Evolutionary conservation across 495 filamentous ascomycete genomes (phyloP), one percentile per base, ranked within the genome.

Genomic region (Aspergillus mulundensis): DNA sequence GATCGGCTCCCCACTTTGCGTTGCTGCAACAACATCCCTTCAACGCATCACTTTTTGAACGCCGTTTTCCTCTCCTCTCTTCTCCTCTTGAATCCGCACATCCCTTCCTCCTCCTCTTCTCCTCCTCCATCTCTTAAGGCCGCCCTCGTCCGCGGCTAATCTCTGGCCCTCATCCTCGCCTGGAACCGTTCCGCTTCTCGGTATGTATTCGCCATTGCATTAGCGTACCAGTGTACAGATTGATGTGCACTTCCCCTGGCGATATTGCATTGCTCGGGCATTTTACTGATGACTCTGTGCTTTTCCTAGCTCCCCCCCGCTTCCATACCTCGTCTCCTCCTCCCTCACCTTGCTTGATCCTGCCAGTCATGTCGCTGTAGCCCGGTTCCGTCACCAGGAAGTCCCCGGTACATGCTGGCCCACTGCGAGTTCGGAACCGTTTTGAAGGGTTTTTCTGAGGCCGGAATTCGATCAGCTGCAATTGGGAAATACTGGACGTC

Each of bases 1-100:
- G 71, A 76, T 74, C 69, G 39, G 39, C 71, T 74, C 72, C 74
- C 71, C 74, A 73, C 72, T 71, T 61, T 67, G 65, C 74, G 74
- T 77, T 77, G 74, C 74, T 77, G 74, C 74, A 77, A 77, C 74
- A 77, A 72, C 70, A 73, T 74, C 71, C 71, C 72, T 77, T 75
- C 74, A 77, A 36, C 32, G 74, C 74, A 75, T 77, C 74, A 76
- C 69, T 66, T 72, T 74, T 68, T 71, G 32, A 68, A 66, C 62
- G 51, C 39, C 62, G 51, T 59, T 60, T 73, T 70, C 67, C 62
- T 62, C 53, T 60, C 53, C 58, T 45, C 55, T 63, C 62, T 61
- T 50, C 48, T 61, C 58, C 53, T 66, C 56, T 53, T 65, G 43
- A 60, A 54, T 57, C 51, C 58, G 54, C 50, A 34, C 38, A 21